Base-by-base conservation (phyloP, 306 rosid genomes). In the Cucurbita ficifolia region DNA sequence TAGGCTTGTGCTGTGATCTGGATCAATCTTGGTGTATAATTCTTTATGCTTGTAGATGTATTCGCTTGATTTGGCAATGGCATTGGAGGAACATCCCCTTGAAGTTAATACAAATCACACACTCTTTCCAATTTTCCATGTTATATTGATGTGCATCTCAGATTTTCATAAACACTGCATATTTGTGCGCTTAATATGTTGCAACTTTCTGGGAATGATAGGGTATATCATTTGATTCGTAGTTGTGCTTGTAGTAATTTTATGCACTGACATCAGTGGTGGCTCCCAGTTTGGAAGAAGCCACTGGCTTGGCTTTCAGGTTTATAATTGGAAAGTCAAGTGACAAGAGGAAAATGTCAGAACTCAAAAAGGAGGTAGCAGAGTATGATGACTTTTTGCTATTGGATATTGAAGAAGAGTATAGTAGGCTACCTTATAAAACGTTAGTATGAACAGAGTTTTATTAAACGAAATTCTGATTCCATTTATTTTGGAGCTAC, bases 371-470 rank as follows among this genome's bases (percentile, higher is more conserved):
- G 78, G 99, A 95, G 82, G 71, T 89, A 19, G 90, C 91, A 4
- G 78, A 80, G 77, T 88, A 87, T 21, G 96, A 95, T 53, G 99
- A 95, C 75, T 91, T 95, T 82, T 76, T 95, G 88, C 85, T 78
- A 35, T 62, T 95, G 87, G 99, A 95, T 84, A 84, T 91, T 11
- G 90, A 95, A 87, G 99, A 91, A 91, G 96, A 95, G 96, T 95
- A 95, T 81, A 89, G 96, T 85, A 95, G 87, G 88, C 99, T 95
- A 71, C 99, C 99, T 74, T 87, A 95, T 85, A 95, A 91, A 89
- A 95, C 99, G 99, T 91, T 81, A 88, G 97, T 91, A 80, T 83
- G 79, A 69, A 68, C 63, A 55, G 2, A 4, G 57, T 59, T 70
- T 38, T 74, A 21, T 36, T 38, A 9, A 19, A 35, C 10, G 50